Percentiles rank a stretch among this genome's conserved stretches.
These are phyloP conservation scores for Phallus indusiatus DNA, from an alignment of 768 basidiomycete species.

Conservation along the genomic window DNA sequence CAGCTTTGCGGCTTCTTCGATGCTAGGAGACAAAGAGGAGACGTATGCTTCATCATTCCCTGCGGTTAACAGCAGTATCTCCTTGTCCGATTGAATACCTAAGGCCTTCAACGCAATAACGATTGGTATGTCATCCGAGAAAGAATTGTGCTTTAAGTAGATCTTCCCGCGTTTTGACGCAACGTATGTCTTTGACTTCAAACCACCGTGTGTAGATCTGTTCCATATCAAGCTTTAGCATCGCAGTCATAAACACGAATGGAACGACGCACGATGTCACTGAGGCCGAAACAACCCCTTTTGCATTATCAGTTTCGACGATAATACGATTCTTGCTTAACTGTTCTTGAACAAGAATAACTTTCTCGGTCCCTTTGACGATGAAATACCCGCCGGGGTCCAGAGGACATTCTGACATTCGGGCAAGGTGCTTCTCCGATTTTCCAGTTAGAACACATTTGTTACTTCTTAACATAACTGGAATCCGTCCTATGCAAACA, in stretches of 20 bases:
- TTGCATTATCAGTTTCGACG: conserved; percentile 86
- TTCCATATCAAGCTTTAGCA: not conserved
- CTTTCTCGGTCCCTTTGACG: conserved; percentile 98
- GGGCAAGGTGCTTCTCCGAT: conserved; percentile 74
- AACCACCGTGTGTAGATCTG: conserved; percentile 72
- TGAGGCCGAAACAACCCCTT: conserved; percentile 87
- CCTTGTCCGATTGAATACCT: conserved; percentile 94
- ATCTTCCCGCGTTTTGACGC: conserved; percentile 91
- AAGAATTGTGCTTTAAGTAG: conserved; percentile 94
- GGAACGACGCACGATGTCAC: conserved; percentile 76
- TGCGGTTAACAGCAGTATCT: conserved; percentile 88
- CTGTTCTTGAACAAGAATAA: conserved; percentile 98
- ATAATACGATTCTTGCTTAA: conserved; percentile 98
- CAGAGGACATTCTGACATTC: conserved; percentile 93
- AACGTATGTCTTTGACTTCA: conserved; percentile 97
- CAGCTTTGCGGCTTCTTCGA: conserved; percentile 92
- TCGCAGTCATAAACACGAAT: not conserved
- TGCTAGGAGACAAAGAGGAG: conserved; percentile 75
- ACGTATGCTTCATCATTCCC: conserved; percentile 87
- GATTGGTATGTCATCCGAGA: conserved; percentile 95
- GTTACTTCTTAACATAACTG: conserved; percentile 94
- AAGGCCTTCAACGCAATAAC: conserved; percentile 94
- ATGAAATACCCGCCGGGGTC: conserved; percentile 99
- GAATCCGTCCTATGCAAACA: conserved; percentile 82
- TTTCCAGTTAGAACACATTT: conserved; percentile 84